Evolutionary conservation across 345 rosid genomes (phyloP), one percentile per base, ranked within the genome.

Genomic region (Sapria himalayana): DNA sequence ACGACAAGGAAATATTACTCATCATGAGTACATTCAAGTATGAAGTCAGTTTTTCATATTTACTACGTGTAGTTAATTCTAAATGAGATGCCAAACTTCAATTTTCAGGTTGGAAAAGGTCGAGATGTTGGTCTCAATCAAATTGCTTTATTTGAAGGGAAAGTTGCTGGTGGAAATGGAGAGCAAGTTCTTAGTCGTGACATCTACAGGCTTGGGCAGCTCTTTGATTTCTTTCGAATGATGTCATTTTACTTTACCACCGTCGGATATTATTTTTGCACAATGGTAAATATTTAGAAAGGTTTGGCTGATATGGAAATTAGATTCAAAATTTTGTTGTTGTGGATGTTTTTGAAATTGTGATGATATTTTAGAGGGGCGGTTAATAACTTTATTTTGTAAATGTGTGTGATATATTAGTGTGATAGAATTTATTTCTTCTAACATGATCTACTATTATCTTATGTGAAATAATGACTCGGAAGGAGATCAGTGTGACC

Each of bases 181-280:
- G 98, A 82, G 61, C 98, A 89, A 67, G 91, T 89, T 63, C 92
- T 89, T 46, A 89, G 98, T 48, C 78, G 98, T 52, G 98, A 89
- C 57, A 69, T 82, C 25, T 89, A 82, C 76, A 74, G 98, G 66
- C 89, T 89, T 16, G 98, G 98, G 45, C 98, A 82, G 69, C 94
- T 82, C 39, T 81, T 82, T 59, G 98, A 89, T 64, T 89, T 89
- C 66, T 82, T 89, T 38, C 59, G 98, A 44, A 82, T 89, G 98
- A 63, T 89, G 93, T 82, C 98, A 22, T 89, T 72, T 55, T 89
- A 68, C 73, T 82, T 89, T 46, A 89, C 92, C 45, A 82, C 98
- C 7, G 98, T 89, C 57, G 98, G 94, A 45, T 82, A 41, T 71
- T 89, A 89, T 36, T 67, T 79, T 20, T 89, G 98, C 57, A 89